phyloP scores from a whole-genome alignment of 192 early-diverging fungal genomes.

The Umbelopsis sp. region DNA sequence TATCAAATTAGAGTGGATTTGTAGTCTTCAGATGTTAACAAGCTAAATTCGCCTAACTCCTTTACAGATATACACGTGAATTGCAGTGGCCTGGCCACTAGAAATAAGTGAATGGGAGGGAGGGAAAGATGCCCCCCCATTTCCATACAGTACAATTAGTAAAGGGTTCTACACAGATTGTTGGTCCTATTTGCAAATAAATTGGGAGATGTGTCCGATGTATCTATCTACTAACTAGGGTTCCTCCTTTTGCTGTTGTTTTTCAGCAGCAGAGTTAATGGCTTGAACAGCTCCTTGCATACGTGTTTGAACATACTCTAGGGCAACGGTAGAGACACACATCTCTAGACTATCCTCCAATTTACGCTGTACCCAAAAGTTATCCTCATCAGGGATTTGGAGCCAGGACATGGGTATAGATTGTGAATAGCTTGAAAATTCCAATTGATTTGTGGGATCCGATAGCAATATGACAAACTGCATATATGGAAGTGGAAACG shows the following conservation, averaged over 20 bases:
- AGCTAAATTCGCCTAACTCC: no score
- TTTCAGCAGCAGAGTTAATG: conserved; percentile 12
- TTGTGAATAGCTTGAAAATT: conserved; percentile 55
- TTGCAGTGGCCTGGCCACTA: no score
- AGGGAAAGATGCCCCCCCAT: no score
- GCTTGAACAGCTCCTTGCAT: conserved; percentile 36
- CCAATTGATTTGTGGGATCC: conserved; percentile 56
- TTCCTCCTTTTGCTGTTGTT: not conserved
- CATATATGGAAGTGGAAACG: conserved; percentile 29
- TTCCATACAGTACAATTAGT: no score
- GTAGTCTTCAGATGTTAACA: no score
- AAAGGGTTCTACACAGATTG: no score
- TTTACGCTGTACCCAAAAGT: conserved; percentile 65
- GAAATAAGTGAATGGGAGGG: no score
- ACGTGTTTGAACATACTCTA: conserved; percentile 65
- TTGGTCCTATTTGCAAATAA: conserved; percentile 11
- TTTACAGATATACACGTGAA: no score
- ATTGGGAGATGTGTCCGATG: no score
- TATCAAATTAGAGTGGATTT: no score
- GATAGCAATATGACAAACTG: conserved; percentile 44
- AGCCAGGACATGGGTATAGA: conserved; percentile 54
- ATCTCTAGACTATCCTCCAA: conserved; percentile 51
- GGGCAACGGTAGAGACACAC: conserved; percentile 53
- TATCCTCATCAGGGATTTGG: conserved; percentile 59
- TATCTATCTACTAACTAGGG: no score